Conservation (phyloP, 2,329 filamentous ascomycete genomes). For the Eutypella sp. region DNA sequence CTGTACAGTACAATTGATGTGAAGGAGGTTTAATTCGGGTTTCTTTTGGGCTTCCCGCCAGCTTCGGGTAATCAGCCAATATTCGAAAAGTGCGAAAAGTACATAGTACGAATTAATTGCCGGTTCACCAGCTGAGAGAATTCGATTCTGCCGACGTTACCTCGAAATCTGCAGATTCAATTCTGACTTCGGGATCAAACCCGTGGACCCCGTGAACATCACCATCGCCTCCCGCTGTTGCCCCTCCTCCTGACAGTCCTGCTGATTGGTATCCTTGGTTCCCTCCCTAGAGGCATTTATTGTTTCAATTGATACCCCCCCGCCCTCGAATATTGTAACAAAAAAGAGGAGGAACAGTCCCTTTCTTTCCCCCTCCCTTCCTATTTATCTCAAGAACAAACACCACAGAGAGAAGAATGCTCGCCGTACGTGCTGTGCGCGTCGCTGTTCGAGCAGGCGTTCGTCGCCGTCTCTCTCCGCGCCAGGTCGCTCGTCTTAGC, state of each 20-base stretch:
- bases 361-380: no score
- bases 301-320: no score
- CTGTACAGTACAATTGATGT: background rate
- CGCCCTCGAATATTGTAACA: no score
- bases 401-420: slow-evolving; percentile 20
- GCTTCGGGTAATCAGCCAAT: background rate
- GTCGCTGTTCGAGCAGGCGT: slow-evolving; percentile 25
- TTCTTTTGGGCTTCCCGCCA: background rate
- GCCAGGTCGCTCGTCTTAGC: slow-evolving; percentile 13
- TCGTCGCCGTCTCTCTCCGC: slow-evolving; percentile 23
- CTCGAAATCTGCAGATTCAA: slow-evolving; percentile 10
- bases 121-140: no score
- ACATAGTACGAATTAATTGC: background rate
- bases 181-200: background rate
- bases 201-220: background rate
- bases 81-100: no score
- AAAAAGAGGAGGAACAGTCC: no score
- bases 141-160: slow-evolving; percentile 4
- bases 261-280: no score
- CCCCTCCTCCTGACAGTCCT: no score
- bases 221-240: background rate
- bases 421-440: slow-evolving; percentile 22
- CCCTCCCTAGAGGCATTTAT: no score
- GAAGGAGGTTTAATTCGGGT: background rate
- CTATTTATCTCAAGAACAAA: no score